A percentile compares a stretch with the other conserved stretches of the same genome.
These are phyloP conservation scores for Monilinia aucupariae DNA, from an alignment of 2,329 filamentous ascomycete species.

Conservation along the genomic window DNA sequence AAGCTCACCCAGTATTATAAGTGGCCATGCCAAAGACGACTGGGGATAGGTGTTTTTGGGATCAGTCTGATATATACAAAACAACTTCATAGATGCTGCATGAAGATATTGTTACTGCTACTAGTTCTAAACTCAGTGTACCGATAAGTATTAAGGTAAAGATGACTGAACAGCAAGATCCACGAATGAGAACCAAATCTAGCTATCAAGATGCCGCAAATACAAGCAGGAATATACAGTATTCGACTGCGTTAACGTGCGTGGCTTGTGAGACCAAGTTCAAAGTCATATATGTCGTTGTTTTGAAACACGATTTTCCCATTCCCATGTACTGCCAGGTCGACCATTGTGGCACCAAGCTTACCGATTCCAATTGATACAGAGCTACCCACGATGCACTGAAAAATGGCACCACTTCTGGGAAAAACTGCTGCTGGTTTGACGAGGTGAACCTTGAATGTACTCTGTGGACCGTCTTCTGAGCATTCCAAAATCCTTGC, in stretches of 20 bases:
- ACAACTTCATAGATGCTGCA: too few species aligned
- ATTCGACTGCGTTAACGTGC: neutral
- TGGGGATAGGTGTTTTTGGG: too few species aligned
- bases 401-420: neutral
- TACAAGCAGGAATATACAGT: too few species aligned
- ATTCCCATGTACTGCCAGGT: neutral
- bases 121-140: too few species aligned
- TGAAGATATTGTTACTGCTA: too few species aligned
- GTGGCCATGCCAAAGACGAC: too few species aligned
- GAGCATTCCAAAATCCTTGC: neutral
- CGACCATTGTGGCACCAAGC: neutral
- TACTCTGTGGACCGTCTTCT: neutral
- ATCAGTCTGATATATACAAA: too few species aligned
- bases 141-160: too few species aligned
- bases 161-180: too few species aligned
- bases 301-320: neutral
- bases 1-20: too few species aligned
- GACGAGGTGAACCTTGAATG: neutral
- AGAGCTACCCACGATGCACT: neutral
- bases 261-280: neutral
- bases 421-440: conserved; percentile 1
- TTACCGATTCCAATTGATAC: neutral
- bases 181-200: too few species aligned
- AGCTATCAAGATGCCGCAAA: too few species aligned
- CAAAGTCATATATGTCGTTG: neutral